Percentiles rank a stretch among this genome's conserved stretches.
Conservation (phyloP, 108 stramenopile species). For the Cyclotella cryptica region DNA sequence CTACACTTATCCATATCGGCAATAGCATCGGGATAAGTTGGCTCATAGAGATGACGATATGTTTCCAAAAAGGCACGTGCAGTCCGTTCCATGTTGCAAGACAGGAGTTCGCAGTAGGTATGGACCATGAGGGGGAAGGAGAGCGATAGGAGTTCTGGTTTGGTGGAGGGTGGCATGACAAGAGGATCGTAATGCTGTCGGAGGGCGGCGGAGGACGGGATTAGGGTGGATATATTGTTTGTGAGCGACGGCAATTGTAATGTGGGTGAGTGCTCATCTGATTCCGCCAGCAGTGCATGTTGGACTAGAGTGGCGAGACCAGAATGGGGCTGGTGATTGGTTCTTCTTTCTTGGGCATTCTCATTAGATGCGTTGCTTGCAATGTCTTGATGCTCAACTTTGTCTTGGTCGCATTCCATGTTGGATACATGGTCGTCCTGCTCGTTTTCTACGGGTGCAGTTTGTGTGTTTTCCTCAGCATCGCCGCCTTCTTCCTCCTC, state of each 20-base stretch:
- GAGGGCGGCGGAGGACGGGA: conserved; percentile 28
- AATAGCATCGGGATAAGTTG: conserved; percentile 64
- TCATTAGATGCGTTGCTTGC: neutral
- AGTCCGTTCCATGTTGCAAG: conserved; percentile 80
- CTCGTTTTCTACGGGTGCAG: neutral
- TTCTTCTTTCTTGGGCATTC: neutral
- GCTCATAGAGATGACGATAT: conserved; percentile 80
- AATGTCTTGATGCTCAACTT: too few species aligned
- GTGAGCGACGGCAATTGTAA: conserved; percentile 22
- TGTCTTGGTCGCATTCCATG: too few species aligned
- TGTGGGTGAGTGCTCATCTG: conserved; percentile 20
- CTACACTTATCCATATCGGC: conserved; percentile 72
- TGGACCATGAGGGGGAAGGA: conserved; percentile 88
- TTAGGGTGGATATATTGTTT: neutral
- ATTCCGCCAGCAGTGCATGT: conserved; percentile 29
- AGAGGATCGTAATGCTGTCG: conserved; percentile 16
- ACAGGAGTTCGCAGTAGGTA: conserved; percentile 87
- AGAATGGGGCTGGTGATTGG: conserved; percentile 14
- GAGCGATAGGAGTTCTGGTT: conserved; percentile 86
- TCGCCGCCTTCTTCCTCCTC: neutral
- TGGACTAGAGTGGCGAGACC: conserved; percentile 43
- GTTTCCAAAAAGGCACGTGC: conserved; percentile 75
- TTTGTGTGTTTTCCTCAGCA: neutral
- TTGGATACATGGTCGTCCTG: neutral
- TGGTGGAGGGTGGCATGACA: conserved; percentile 69